Percentiles rank a stretch among this genome's conserved stretches.
Evolutionary conservation across 2,329 filamentous ascomycete species (phyloP).

Genomic region (Anisogramma anomala): DNA sequence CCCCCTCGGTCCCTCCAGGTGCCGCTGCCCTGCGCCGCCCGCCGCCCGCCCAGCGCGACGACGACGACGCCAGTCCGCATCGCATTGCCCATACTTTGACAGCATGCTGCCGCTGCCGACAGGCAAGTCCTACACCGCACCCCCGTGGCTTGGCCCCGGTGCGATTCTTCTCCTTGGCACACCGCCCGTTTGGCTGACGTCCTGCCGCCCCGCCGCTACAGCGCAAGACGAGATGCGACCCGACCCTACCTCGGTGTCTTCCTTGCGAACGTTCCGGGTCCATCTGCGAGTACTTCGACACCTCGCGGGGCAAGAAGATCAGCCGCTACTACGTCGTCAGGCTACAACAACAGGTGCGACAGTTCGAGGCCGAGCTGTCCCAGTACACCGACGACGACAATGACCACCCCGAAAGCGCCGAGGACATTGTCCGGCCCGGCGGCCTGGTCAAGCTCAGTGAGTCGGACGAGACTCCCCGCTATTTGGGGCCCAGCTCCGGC

Average conservation of each 20-base stretch:
- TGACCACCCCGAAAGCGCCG: slow-evolving; percentile 56
- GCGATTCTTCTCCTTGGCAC: background rate
- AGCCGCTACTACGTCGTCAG: slow-evolving; percentile 86
- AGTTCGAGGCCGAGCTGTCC: slow-evolving; percentile 69
- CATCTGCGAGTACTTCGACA: slow-evolving; percentile 91
- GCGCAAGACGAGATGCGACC: slow-evolving; percentile 95
- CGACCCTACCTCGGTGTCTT: slow-evolving; percentile 77
- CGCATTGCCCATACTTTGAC: slow-evolving; percentile 69
- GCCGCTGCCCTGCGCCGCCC: slow-evolving; percentile 14
- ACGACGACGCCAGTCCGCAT: slow-evolving; percentile 42
- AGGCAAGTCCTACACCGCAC: slow-evolving; percentile 50
- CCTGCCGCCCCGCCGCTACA: slow-evolving; percentile 26
- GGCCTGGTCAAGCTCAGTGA: slow-evolving; percentile 77
- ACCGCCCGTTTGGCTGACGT: slow-evolving; percentile 4
- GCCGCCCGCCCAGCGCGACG: slow-evolving; percentile 26
- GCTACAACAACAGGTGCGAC: slow-evolving; percentile 74
- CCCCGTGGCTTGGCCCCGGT: background rate
- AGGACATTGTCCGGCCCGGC: slow-evolving; percentile 77
- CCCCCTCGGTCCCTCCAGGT: slow-evolving; percentile 15
- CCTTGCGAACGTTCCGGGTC: slow-evolving; percentile 89
- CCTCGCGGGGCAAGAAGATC: slow-evolving; percentile 72
- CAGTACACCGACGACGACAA: slow-evolving; percentile 68
- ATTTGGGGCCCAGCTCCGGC: slow-evolving; percentile 85
- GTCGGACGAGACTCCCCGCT: slow-evolving; percentile 75
- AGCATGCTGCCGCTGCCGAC: slow-evolving; percentile 68